Percentiles rank a stretch among this genome's conserved stretches.
Evolutionary conservation across 1,284 basidiomycete genomes (phyloP).

Genomic region (Rhodotorula sp.): DNA sequence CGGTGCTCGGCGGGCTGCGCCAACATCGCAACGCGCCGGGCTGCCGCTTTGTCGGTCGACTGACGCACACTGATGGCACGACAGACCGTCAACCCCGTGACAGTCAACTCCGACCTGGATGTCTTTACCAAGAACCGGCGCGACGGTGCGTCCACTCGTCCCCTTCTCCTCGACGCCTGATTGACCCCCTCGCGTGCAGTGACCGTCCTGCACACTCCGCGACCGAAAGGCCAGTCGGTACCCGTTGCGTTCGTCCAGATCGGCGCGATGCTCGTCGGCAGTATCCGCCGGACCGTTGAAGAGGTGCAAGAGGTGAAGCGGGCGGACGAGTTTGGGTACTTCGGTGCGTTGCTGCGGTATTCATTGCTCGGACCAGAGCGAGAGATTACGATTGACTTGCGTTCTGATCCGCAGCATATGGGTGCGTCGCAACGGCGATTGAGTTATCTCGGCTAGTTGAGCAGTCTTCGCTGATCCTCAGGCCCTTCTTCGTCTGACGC

Average conservation of each 20-base stretch:
- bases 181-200: not conserved
- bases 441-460: too few relatives aligned
- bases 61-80: slow-evolving; percentile 21
- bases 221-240: not conserved
- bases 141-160: slow-evolving; percentile 34
- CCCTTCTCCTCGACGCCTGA: not conserved
- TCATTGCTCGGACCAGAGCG: not conserved
- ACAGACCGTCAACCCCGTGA: slow-evolving; percentile 71
- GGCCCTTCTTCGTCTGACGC: slow-evolving; percentile 49
- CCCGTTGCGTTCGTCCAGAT: slow-evolving; percentile 47
- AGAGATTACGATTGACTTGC: accelerated
- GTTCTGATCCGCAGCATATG: not conserved
- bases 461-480: not conserved
- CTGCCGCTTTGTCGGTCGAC: too few relatives aligned
- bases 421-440: not conserved
- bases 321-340: slow-evolving; percentile 58
- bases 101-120: slow-evolving; percentile 68
- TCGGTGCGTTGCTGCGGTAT: slow-evolving; percentile 48
- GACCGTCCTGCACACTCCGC: slow-evolving; percentile 14
- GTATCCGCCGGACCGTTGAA: slow-evolving; percentile 54
- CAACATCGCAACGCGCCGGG: too few relatives aligned
- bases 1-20: too few relatives aligned
- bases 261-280: slow-evolving; percentile 59
- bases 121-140: slow-evolving; percentile 69
- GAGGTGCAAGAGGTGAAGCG: slow-evolving; percentile 52